A percentile compares a stretch with the other conserved stretches of the same genome.
Evolutionary conservation across 179 eudicot species (phyloP).

Genomic region (Silene noctiflora): DNA sequence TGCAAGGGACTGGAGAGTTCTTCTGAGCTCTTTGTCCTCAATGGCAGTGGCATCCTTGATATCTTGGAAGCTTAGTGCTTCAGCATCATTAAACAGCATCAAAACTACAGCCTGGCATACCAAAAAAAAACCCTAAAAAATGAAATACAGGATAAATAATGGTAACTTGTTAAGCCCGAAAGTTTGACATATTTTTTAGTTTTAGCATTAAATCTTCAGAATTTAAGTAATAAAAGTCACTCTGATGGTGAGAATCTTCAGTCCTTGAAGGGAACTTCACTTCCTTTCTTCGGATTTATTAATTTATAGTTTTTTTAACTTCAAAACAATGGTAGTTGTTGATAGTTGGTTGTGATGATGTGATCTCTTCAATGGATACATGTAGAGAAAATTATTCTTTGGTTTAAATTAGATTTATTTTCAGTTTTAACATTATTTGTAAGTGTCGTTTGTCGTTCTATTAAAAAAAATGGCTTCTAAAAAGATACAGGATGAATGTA

Average conservation of each 20-base stretch:
- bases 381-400: not conserved
- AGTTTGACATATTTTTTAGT: not conserved
- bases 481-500: not conserved
- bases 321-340: not conserved
- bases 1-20: conserved; percentile 96
- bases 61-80: conserved; percentile 89
- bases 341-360: not conserved
- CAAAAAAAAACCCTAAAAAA: conserved; percentile 12
- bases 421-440: not conserved
- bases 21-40: conserved; percentile 90
- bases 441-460: not conserved
- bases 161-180: not conserved
- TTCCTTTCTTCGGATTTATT: not conserved
- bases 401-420: not conserved
- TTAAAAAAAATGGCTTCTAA: not conserved
- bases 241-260: not conserved
- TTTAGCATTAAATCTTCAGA: not conserved
- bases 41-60: conserved; percentile 87
- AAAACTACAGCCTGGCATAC: conserved; percentile 73
- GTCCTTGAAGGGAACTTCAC: too few species aligned
- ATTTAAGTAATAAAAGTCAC: not conserved
- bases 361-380: not conserved
- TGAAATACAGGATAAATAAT: not conserved
- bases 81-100: conserved; percentile 94
- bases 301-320: too few species aligned